These are phyloP conservation scores for Endoconidiophora polonica DNA, from an alignment of 2,329 filamentous ascomycete genomes.

Conservation along the genomic window DNA sequence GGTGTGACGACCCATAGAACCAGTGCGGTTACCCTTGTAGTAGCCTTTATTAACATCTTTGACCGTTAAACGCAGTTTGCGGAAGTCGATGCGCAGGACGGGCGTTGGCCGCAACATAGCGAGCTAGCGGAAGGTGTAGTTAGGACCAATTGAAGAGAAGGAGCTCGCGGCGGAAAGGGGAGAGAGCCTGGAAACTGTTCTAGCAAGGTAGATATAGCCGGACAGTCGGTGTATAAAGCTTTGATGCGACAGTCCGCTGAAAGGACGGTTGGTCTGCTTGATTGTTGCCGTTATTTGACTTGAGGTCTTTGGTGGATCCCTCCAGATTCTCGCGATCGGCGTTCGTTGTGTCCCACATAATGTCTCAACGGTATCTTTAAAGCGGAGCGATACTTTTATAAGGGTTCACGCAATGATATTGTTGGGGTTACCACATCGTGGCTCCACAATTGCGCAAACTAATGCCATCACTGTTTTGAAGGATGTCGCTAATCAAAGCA, in stretches of 20 bases:
- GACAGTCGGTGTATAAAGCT: not conserved
- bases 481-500: no score
- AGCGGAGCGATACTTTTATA: no score
- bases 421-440: no score
- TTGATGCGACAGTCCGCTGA: not conserved
- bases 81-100: constrained; percentile 48
- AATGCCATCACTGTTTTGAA: no score
- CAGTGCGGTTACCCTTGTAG: constrained; percentile 91
- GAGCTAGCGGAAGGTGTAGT: constrained; percentile 2
- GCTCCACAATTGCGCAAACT: no score
- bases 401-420: no score
- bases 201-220: not conserved
- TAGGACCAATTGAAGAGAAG: not conserved
- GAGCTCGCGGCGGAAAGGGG: not conserved
- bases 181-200: not conserved
- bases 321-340: no score
- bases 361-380: no score
- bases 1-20: constrained; percentile 72
- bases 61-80: constrained; percentile 69
- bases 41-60: constrained; percentile 87
- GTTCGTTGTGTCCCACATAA: no score
- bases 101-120: constrained; percentile 49
- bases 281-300: no score
- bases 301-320: no score
- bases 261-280: no score